Percentiles rank a stretch among this genome's conserved stretches.
These are phyloP conservation scores for Suillus weaverae DNA, from an alignment of 768 basidiomycete species.

Conservation along the genomic window DNA sequence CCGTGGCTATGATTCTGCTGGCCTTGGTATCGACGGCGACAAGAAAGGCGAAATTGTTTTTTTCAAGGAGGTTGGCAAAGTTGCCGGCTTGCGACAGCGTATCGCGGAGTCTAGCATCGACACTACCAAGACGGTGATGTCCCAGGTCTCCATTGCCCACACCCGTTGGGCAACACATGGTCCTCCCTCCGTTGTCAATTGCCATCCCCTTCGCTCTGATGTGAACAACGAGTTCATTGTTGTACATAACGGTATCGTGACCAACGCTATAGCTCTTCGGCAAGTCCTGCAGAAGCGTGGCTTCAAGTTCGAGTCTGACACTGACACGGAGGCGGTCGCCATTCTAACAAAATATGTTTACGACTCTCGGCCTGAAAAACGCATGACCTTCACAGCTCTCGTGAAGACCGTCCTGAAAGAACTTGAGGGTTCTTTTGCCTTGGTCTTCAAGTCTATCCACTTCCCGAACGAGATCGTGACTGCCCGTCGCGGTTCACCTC, in stretches of 20 bases:
- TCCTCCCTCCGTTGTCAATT: conserved; percentile 82
- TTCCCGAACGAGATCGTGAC: conserved; percentile 96
- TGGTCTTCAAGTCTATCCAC: conserved; percentile 96
- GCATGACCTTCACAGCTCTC: conserved; percentile 84
- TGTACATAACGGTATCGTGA: conserved; percentile 99
- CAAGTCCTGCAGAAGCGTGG: conserved; percentile 95
- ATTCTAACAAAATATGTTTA: conserved; percentile 96
- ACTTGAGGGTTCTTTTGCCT: conserved; percentile 97
- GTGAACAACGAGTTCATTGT: conserved; percentile 80
- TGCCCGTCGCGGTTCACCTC: conserved; percentile 94
- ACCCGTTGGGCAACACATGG: conserved; percentile 99
- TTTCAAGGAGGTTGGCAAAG: conserved; percentile 99
- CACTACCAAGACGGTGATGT: conserved; percentile 72
- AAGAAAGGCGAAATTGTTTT: conserved; percentile 70
- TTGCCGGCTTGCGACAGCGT: conserved; percentile 86
- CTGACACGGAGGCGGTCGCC: conserved; percentile 97
- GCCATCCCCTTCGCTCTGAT: conserved; percentile 92
- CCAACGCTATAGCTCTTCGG: conserved; percentile 85
- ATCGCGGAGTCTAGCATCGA: conserved; percentile 72
- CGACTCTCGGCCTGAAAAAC: conserved; percentile 87
- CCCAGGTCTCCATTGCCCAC: conserved; percentile 96
- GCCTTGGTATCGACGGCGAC: conserved; percentile 90
- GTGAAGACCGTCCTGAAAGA: conserved; percentile 97
- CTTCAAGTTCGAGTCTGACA: conserved; percentile 91
- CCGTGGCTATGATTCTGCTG: conserved; percentile 97